Evolutionary conservation across 1,284 basidiomycete species (phyloP).

Genomic region (Cutaneotrichosporon mucoides): DNA sequence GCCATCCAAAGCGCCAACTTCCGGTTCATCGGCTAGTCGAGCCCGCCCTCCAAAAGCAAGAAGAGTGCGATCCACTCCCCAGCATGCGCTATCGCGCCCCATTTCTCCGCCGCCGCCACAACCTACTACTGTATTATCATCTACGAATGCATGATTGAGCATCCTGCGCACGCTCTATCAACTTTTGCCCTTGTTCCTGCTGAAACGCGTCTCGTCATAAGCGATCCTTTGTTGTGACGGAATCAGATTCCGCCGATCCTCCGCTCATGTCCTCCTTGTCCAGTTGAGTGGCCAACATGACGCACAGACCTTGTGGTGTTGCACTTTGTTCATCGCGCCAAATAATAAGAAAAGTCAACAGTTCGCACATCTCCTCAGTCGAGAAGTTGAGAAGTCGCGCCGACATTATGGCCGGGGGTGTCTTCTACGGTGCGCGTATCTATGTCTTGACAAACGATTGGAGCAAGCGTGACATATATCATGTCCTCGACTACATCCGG

Average conservation of each 20-base stretch:
- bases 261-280: no score
- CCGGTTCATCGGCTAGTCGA: constrained; percentile 38
- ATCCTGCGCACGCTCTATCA: no score
- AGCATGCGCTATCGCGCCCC: no score
- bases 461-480: neutral
- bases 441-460: constrained; percentile 62
- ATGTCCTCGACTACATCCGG: neutral
- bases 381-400: neutral
- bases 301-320: no score
- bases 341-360: no score
- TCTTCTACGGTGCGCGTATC: constrained; percentile 64
- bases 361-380: neutral
- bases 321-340: no score
- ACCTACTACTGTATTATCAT: no score
- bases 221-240: neutral
- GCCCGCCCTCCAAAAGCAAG: no score
- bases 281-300: neutral
- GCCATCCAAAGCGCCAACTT: constrained; percentile 42
- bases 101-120: no score
- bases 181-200: no score
- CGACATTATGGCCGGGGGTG: neutral
- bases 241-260: neutral
- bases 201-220: neutral
- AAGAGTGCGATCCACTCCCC: no score
- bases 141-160: no score